Evolutionary conservation across 352 stramenopile species (phyloP).

Genomic region (Phytophthora kernoviae): DNA sequence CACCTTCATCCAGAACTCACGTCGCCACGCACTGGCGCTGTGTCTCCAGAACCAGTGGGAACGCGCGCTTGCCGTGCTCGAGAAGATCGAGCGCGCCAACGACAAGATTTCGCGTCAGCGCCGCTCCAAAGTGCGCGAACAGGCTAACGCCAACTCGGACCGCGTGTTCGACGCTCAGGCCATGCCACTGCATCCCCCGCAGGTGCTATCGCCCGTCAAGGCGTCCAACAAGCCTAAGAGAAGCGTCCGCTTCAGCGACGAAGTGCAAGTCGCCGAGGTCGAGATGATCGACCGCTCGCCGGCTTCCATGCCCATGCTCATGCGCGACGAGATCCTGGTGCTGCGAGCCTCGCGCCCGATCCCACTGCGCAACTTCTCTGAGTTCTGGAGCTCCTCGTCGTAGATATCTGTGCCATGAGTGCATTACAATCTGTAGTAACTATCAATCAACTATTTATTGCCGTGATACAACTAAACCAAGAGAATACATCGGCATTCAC

Average conservation of each 20-base stretch:
- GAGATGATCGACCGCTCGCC: slow-evolving; percentile 64
- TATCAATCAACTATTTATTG: slow-evolving; percentile 40
- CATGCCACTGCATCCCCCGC: slow-evolving; percentile 27
- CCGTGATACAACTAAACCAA: slow-evolving; percentile 32
- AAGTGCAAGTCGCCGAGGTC: slow-evolving; percentile 46
- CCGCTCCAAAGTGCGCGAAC: slow-evolving; percentile 59
- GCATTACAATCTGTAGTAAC: slow-evolving; percentile 39
- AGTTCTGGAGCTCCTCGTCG: slow-evolving; percentile 68
- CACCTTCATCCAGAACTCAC: slow-evolving; percentile 78
- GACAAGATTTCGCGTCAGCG: slow-evolving; percentile 78
- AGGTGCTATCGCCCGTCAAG: slow-evolving; percentile 31
- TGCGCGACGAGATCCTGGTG: slow-evolving; percentile 81
- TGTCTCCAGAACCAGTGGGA: slow-evolving; percentile 80
- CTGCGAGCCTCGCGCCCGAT: slow-evolving; percentile 76
- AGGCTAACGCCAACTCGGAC: slow-evolving; percentile 54
- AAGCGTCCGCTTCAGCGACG: slow-evolving; percentile 66
- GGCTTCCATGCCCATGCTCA: slow-evolving; percentile 61
- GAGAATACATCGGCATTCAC: slow-evolving; percentile 26
- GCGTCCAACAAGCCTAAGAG: slow-evolving; percentile 27
- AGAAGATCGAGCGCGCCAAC: slow-evolving; percentile 84
- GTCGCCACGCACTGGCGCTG: slow-evolving; percentile 68
- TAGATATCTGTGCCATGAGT: slow-evolving; percentile 29
- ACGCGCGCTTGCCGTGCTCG: slow-evolving; percentile 67
- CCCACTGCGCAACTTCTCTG: slow-evolving; percentile 75
- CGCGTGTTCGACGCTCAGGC: slow-evolving; percentile 26